These are phyloP conservation scores for Trichocladium uniseriatum DNA, from an alignment of 495 filamentous ascomycete species.

Conservation along the genomic window DNA sequence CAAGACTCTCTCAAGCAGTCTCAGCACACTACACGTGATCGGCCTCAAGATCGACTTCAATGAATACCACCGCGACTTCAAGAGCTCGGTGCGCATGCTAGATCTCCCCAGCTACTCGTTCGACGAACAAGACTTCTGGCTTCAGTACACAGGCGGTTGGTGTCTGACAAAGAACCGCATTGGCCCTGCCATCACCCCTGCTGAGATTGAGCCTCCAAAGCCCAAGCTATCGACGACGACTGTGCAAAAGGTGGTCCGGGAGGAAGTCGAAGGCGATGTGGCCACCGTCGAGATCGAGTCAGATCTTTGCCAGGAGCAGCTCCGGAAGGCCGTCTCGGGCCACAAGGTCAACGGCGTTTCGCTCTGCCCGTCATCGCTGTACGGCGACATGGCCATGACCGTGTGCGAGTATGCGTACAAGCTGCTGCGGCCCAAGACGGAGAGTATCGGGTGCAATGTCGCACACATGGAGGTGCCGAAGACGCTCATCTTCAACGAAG, in stretches of 20 bases:
- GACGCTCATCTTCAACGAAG: constrained; percentile 53
- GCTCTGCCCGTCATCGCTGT: constrained; percentile 50
- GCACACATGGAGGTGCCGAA: constrained; percentile 60
- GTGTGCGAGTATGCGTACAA: constrained; percentile 59
- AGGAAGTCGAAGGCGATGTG: constrained; percentile 44
- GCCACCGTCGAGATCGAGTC: constrained; percentile 56
- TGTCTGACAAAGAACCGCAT: constrained; percentile 63
- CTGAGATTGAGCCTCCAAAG: constrained; percentile 42
- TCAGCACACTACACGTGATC: constrained; percentile 52
- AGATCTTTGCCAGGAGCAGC: constrained; percentile 51
- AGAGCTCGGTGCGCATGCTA: constrained; percentile 49
- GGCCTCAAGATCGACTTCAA: constrained; percentile 67
- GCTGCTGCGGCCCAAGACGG: constrained; percentile 43
- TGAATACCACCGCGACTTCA: constrained; percentile 69
- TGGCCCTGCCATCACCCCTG: constrained; percentile 40
- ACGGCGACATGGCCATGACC: constrained; percentile 71
- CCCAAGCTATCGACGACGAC: constrained; percentile 41
- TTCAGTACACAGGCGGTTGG: constrained; percentile 61
- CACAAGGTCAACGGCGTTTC: constrained; percentile 59
- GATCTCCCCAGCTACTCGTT: constrained; percentile 66
- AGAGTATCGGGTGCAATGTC: constrained; percentile 51
- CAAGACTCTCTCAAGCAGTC: constrained; percentile 51
- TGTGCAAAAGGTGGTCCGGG: constrained; percentile 47
- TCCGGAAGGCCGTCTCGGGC: constrained; percentile 55
- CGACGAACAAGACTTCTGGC: constrained; percentile 78